Conservation (phyloP, 306 rosid genomes). For the Acacia acuminata region DNA sequence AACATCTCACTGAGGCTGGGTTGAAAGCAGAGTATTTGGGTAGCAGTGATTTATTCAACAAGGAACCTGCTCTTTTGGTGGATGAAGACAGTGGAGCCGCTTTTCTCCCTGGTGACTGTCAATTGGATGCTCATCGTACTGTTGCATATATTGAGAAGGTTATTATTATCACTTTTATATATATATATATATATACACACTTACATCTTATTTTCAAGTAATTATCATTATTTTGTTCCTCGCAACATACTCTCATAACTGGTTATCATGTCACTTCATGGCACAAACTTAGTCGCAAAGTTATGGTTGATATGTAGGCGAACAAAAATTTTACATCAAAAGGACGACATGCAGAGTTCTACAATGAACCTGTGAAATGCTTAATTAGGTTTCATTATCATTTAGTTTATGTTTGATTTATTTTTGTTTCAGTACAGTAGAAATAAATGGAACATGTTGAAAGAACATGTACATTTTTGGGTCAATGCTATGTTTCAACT, state of each 20-base stretch:
- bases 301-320: constrained; percentile 47
- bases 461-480: constrained; percentile 1
- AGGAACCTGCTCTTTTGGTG: constrained; percentile 76
- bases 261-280: constrained; percentile 9
- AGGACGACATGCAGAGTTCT: constrained; percentile 85
- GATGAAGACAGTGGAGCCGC: constrained; percentile 68
- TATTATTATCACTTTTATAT: constrained; percentile 7
- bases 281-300: constrained; percentile 1
- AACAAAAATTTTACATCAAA: constrained; percentile 57
- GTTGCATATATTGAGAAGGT: constrained; percentile 73
- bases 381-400: constrained; percentile 59
- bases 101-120: constrained; percentile 77
- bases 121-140: constrained; percentile 76
- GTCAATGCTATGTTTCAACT: constrained; percentile 20
- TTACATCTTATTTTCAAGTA: not conserved
- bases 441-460: constrained; percentile 12
- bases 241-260: not conserved
- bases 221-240: not conserved
- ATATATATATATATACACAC: too few species aligned
- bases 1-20: constrained; percentile 61
- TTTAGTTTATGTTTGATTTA: constrained; percentile 48
- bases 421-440: constrained; percentile 12
- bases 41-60: constrained; percentile 54
- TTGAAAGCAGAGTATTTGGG: constrained; percentile 67
- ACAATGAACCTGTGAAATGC: constrained; percentile 69